phyloP scores from a whole-genome alignment of 2,329 filamentous ascomycete species.

The Alternaria sp. region DNA sequence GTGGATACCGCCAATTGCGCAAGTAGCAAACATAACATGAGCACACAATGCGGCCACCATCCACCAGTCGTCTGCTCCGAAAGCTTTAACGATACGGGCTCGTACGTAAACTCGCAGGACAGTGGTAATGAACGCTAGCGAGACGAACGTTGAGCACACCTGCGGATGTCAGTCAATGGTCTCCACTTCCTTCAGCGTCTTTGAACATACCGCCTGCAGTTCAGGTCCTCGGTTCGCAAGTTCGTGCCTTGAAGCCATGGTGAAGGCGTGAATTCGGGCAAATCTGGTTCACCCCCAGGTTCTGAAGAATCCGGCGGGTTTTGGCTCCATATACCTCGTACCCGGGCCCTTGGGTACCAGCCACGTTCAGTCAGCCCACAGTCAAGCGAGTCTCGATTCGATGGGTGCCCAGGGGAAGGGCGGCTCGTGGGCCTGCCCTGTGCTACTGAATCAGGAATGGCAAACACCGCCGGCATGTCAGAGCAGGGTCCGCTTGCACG shows the following conservation, averaged over 20 bases:
- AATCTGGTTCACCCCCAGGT: conserved; percentile 23
- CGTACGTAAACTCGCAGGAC: conserved; percentile 52
- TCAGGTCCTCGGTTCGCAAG: conserved; percentile 38
- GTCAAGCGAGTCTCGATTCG: conserved; percentile 12
- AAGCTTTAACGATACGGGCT: conserved; percentile 47
- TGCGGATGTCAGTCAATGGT: conserved; percentile 16
- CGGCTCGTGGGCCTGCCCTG: conserved; percentile 6
- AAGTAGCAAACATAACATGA: conserved; percentile 40
- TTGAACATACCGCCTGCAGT: conserved; percentile 37
- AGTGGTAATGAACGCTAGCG: conserved; percentile 49
- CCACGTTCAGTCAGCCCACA: conserved; percentile 4
- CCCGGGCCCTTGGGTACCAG: conserved; percentile 13
- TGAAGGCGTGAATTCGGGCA: conserved; percentile 8
- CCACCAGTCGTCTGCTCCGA: conserved; percentile 44
- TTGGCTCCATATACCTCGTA: conserved; percentile 22
- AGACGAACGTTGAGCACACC: conserved; percentile 48
- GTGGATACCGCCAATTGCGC: conserved; percentile 38
- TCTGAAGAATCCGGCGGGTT: conserved; percentile 9
- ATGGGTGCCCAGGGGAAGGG: conserved; percentile 12
- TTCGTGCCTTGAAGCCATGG: conserved; percentile 25
- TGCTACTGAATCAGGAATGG: background rate
- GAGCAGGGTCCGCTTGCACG: background rate
- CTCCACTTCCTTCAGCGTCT: background rate
- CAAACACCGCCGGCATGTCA: conserved; percentile 3
- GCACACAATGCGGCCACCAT: conserved; percentile 39